These are phyloP conservation scores for Diaporthe ampelina DNA, from an alignment of 2,329 filamentous ascomycete genomes.

Conservation along the genomic window DNA sequence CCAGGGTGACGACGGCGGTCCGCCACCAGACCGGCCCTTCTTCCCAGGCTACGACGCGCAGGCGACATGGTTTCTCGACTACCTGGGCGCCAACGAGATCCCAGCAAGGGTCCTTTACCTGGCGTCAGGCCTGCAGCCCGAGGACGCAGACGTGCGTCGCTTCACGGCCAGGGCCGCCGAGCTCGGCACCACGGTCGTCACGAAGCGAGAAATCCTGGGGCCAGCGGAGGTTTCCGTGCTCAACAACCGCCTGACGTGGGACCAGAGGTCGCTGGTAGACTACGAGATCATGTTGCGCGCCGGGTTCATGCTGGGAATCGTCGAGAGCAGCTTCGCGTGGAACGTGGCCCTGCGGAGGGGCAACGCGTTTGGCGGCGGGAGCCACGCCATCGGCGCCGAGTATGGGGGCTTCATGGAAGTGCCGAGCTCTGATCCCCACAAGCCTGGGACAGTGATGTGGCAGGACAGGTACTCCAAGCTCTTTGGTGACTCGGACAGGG, in stretches of 20 bases:
- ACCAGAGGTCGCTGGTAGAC: conserved; percentile 65
- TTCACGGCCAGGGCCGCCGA: conserved; percentile 55
- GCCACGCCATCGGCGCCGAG: conserved; percentile 12
- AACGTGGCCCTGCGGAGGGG: conserved; percentile 59
- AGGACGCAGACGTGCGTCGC: conserved; percentile 50
- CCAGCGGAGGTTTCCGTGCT: conserved; percentile 52
- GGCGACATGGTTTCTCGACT: conserved; percentile 50
- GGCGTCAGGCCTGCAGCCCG: conserved; percentile 55
- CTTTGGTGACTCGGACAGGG: conserved; percentile 46
- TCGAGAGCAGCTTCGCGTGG: conserved; percentile 62
- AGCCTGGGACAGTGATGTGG: conserved; percentile 46
- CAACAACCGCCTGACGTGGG: conserved; percentile 55
- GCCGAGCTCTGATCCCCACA: conserved; percentile 37
- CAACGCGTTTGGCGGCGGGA: conserved; percentile 45
- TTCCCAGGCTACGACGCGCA: conserved; percentile 52
- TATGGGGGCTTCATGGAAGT: conserved; percentile 10
- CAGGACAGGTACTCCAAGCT: conserved; percentile 51
- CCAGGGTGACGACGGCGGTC: conserved; percentile 9
- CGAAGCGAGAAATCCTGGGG: conserved; percentile 59
- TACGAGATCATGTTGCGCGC: conserved; percentile 63
- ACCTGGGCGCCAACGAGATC: conserved; percentile 44
- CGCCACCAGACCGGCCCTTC: not conserved
- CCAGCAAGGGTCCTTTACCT: conserved; percentile 56
- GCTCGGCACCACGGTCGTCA: conserved; percentile 55
- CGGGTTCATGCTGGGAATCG: conserved; percentile 58